A percentile compares a stretch with the other conserved stretches of the same genome.
Conservation (phyloP, 2,329 filamentous ascomycete genomes). For the Sporothrix dimorphospora region DNA sequence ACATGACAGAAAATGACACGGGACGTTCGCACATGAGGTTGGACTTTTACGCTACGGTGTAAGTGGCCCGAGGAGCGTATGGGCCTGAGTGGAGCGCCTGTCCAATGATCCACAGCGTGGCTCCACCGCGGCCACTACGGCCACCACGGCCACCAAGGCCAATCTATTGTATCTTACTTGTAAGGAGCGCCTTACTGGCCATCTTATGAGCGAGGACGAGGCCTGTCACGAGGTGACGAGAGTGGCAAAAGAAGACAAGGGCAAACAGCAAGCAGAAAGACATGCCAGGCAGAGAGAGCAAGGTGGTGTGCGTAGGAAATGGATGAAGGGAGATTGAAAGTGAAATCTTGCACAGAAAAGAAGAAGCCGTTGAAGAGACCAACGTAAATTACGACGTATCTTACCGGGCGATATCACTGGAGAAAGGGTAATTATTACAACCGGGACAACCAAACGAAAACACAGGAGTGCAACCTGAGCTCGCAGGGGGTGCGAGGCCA, state of each 20-base stretch:
- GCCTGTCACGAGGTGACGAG: not conserved
- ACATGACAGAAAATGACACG: not conserved
- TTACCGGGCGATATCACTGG: not conserved
- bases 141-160: too few species aligned
- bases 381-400: not conserved
- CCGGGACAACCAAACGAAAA: not conserved
- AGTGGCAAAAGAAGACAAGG: too few species aligned
- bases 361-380: too few species aligned
- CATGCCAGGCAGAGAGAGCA: not conserved
- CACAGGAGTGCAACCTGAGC: too few species aligned
- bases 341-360: not conserved
- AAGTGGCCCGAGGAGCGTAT: not conserved
- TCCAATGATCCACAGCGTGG: not conserved
- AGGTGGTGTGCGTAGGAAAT: not conserved
- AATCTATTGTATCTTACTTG: too few species aligned
- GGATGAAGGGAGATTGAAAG: constrained; percentile 6
- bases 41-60: not conserved
- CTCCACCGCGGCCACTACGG: not conserved
- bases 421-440: not conserved
- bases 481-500: not conserved
- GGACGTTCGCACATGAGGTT: not conserved
- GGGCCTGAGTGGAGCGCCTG: not conserved
- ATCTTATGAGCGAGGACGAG: too few species aligned
- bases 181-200: too few species aligned
- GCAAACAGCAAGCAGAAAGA: not conserved